Evolutionary conservation across 257 asterid species (phyloP).

Genomic region (Capsicum chinense): DNA sequence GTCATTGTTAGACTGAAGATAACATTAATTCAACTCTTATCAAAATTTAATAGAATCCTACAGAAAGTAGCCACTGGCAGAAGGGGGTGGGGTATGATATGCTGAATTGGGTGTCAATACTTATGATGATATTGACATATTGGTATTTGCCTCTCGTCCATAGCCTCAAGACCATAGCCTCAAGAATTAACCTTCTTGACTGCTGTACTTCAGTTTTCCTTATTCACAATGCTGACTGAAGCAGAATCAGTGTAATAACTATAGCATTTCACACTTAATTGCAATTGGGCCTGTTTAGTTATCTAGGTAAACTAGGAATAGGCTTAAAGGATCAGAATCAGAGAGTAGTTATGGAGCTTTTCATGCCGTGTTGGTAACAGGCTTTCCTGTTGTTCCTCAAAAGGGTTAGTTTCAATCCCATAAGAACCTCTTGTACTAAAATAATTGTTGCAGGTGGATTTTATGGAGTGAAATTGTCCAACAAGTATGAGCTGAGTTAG

Average conservation of each 20-base stretch:
- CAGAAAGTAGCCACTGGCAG: neutral
- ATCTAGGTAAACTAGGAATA: too few species aligned
- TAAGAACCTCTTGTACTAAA: too few species aligned
- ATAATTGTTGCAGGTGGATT: neutral
- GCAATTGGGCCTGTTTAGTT: neutral
- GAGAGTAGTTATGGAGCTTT: too few species aligned
- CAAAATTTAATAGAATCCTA: neutral
- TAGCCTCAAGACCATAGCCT: neutral
- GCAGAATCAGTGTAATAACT: neutral
- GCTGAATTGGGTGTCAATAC: neutral
- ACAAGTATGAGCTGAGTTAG: neutral
- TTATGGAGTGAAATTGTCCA: neutral
- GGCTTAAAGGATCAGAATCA: too few species aligned
- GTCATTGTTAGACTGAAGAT: neutral
- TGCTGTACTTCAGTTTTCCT: neutral
- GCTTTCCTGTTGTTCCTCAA: too few species aligned
- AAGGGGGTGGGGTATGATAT: neutral
- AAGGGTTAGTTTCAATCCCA: too few species aligned
- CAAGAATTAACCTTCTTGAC: neutral
- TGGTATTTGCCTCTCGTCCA: neutral
- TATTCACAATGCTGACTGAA: neutral
- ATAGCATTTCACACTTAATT: neutral
- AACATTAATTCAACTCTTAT: neutral
- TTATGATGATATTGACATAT: neutral
- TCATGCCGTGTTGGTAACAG: too few species aligned